A percentile compares a stretch with the other conserved stretches of the same genome.
These are phyloP conservation scores for Aspergillus bridgeri DNA, from an alignment of 495 filamentous ascomycete species.

Conservation along the genomic window DNA sequence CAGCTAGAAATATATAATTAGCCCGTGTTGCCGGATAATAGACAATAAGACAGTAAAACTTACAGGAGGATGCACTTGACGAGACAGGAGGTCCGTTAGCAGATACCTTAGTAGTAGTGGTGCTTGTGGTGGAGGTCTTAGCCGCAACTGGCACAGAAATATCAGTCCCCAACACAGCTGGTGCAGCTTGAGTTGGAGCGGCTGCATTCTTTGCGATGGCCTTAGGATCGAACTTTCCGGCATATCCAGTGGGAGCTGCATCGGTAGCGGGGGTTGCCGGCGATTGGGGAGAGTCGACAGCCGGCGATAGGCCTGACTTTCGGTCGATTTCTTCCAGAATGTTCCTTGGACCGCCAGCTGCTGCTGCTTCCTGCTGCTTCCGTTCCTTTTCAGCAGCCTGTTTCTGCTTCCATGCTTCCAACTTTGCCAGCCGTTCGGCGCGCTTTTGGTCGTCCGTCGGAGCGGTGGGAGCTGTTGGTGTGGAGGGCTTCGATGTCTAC, in stretches of 20 bases:
- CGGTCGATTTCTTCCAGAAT: conserved; percentile 75
- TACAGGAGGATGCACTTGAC: conserved; percentile 42
- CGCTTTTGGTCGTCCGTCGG: conserved; percentile 80
- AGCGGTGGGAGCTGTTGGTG: conserved; percentile 50
- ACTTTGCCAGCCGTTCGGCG: conserved; percentile 74
- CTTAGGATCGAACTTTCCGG: conserved; percentile 87
- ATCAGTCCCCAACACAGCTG: conserved; percentile 57
- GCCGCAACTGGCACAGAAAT: conserved; percentile 56
- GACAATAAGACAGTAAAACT: conserved; percentile 14
- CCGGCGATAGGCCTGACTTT: conserved; percentile 55
- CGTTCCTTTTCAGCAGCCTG: conserved; percentile 73
- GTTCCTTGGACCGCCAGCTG: conserved; percentile 57
- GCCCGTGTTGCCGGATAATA: conserved; percentile 1
- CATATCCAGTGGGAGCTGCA: conserved; percentile 53
- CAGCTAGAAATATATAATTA: conserved; percentile 23
- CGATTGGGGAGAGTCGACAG: conserved; percentile 53
- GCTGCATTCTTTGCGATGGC: conserved; percentile 70
- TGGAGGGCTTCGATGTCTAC: conserved; percentile 40
- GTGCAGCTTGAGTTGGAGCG: conserved; percentile 39
- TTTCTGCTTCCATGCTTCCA: conserved; percentile 91
- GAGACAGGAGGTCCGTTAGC: conserved; percentile 51
- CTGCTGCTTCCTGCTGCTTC: conserved; percentile 66
- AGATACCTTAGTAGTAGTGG: conserved; percentile 44
- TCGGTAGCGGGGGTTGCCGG: conserved; percentile 45
- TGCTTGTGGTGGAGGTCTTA: conserved; percentile 45